phyloP scores from a whole-genome alignment of 495 filamentous ascomycete genomes.

The Pyrenula aspistea region DNA sequence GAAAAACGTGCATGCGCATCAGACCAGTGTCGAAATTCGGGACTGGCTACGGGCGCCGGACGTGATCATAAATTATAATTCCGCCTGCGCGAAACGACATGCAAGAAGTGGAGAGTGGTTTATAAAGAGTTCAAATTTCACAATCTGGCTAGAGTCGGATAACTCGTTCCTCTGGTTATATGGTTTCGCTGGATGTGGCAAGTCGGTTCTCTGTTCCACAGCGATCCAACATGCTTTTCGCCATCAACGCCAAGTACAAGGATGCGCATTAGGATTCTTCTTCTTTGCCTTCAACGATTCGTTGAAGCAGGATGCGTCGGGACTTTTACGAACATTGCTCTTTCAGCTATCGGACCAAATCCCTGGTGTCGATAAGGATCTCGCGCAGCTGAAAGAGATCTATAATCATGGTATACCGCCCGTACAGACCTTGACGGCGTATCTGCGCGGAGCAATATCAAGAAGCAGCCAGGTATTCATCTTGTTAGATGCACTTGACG shows the following conservation, averaged over 20 bases:
- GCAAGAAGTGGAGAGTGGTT: conserved; percentile 20
- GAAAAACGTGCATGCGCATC: too few relatives aligned
- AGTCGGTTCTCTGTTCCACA: conserved; percentile 25
- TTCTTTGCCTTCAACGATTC: conserved; percentile 27
- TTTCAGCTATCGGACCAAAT: conserved; percentile 22
- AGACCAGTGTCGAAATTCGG: too few relatives aligned
- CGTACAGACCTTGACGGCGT: neutral
- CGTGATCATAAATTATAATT: conserved; percentile 16
- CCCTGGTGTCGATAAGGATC: conserved; percentile 5
- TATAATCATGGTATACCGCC: conserved; percentile 1
- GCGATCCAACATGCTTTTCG: conserved; percentile 16
- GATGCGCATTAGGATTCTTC: conserved; percentile 22
- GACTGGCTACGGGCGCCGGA: conserved; percentile 20
- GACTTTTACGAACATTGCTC: conserved; percentile 24
- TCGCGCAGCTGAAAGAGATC: conserved; percentile 8
- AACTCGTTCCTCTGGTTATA: conserved; percentile 29
- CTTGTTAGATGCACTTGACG: neutral
- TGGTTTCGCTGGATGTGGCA: conserved; percentile 30
- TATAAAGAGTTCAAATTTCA: conserved; percentile 13
- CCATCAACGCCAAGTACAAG: conserved; percentile 3
- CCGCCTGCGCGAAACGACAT: conserved; percentile 13
- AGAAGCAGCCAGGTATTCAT: neutral
- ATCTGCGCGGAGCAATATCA: neutral
- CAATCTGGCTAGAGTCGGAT: conserved; percentile 16
- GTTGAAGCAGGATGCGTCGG: conserved; percentile 13